A percentile compares a stretch with the other conserved stretches of the same genome.
These are phyloP conservation scores for Breviolum minutum DNA, from an alignment of 73 alveolate species.

Conservation along the genomic window DNA sequence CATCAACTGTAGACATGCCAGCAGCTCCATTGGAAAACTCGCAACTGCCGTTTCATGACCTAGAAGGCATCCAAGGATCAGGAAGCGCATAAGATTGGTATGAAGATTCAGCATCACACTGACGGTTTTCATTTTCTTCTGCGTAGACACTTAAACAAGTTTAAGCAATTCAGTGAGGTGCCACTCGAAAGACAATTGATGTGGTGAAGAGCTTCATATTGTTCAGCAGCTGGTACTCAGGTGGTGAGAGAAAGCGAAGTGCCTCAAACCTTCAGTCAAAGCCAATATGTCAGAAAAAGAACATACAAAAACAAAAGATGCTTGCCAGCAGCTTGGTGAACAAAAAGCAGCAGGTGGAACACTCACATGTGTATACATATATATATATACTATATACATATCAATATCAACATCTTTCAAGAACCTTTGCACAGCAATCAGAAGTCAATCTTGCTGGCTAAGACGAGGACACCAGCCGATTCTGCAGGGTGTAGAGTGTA, in stretches of 20 bases:
- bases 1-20: not conserved
- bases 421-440: not conserved
- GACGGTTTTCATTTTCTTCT: too few species aligned
- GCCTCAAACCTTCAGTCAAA: slow-evolving; percentile 59
- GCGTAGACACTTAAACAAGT: too few species aligned
- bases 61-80: not conserved
- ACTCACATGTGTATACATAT: too few species aligned
- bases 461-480: slow-evolving; percentile 57
- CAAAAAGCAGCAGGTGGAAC: not conserved
- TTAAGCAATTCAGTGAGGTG: not conserved
- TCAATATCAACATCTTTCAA: not conserved
- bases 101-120: too few species aligned
- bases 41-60: slow-evolving; percentile 86
- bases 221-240: slow-evolving; percentile 89
- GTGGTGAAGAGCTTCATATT: slow-evolving; percentile 93
- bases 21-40: slow-evolving; percentile 62
- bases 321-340: not conserved
- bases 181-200: slow-evolving; percentile 62
- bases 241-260: slow-evolving; percentile 32
- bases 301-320: not conserved
- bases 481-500: slow-evolving; percentile 60
- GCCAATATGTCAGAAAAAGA: not conserved
- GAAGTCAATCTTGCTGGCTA: not conserved
- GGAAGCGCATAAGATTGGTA: not conserved
- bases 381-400: too few species aligned